phyloP scores from a whole-genome alignment of 352 stramenopile genomes.

The Globisporangium nagaii region DNA sequence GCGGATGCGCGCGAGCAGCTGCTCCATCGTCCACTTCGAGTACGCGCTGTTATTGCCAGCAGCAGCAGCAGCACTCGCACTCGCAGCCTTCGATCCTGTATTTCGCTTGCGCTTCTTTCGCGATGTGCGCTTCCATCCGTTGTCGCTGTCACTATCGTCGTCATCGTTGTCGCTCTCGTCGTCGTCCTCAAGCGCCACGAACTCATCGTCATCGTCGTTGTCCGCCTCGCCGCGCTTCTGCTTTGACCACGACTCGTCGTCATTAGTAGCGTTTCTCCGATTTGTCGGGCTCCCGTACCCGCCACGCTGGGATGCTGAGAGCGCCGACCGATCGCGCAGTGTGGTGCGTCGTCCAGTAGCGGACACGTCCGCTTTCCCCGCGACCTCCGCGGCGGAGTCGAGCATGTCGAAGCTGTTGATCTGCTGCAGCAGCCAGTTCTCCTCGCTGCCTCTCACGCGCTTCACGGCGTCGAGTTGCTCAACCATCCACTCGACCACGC shows the following conservation, averaged over 20 bases:
- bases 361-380: not conserved
- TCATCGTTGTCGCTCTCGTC: constrained; percentile 1
- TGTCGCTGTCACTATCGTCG: not conserved
- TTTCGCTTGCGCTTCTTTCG: not conserved
- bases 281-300: not conserved
- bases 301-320: not conserved
- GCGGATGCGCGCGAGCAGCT: constrained; percentile 32
- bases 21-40: constrained; percentile 41
- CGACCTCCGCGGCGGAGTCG: not conserved
- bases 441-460: constrained; percentile 28
- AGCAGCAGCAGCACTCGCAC: not conserved
- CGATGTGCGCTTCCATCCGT: not conserved
- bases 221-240: not conserved
- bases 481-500: constrained; percentile 63
- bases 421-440: constrained; percentile 46
- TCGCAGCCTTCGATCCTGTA: not conserved
- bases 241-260: not conserved
- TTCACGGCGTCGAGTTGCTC: constrained; percentile 40
- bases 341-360: not conserved
- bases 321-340: not conserved
- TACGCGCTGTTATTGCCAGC: constrained; percentile 12
- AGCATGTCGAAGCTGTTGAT: constrained; percentile 44
- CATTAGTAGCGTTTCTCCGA: not conserved
- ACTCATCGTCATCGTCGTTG: constrained; percentile 6
- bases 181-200: constrained; percentile 7